Conservation (phyloP, 2,329 filamentous ascomycete genomes). For the Beauveria sp. region DNA sequence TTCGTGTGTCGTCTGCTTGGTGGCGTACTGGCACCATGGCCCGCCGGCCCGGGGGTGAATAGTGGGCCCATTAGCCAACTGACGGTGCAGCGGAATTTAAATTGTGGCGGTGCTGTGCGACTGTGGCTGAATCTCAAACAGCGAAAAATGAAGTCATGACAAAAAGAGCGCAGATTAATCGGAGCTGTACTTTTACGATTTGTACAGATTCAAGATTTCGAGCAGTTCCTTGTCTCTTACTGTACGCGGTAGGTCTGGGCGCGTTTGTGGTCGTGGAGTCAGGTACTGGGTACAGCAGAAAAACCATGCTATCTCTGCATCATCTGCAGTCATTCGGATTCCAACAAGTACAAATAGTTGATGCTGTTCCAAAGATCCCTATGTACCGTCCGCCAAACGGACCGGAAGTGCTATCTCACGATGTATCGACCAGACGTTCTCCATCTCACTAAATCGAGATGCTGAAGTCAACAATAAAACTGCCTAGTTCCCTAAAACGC, state of each 20-base stretch:
- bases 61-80: background rate
- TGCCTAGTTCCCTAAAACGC: slow-evolving; percentile 1
- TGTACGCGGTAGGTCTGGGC: background rate
- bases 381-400: background rate
- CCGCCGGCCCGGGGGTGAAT: background rate
- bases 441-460: background rate
- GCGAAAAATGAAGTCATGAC: background rate
- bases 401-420: background rate
- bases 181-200: background rate
- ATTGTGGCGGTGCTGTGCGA: background rate
- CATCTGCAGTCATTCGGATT: background rate
- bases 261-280: background rate
- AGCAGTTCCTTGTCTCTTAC: background rate
- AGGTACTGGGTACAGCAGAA: no score
- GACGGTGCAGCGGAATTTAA: background rate
- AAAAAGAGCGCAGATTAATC: background rate
- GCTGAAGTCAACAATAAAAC: background rate
- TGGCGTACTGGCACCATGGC: background rate
- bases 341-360: background rate
- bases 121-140: background rate
- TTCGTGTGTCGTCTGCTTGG: background rate
- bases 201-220: background rate
- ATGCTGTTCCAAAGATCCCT: slow-evolving; percentile 1
- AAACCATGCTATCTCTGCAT: no score
- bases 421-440: background rate